Percentiles rank a stretch among this genome's conserved stretches.
phyloP scores from a whole-genome alignment of 257 asterid genomes.

The Datura wrightii region DNA sequence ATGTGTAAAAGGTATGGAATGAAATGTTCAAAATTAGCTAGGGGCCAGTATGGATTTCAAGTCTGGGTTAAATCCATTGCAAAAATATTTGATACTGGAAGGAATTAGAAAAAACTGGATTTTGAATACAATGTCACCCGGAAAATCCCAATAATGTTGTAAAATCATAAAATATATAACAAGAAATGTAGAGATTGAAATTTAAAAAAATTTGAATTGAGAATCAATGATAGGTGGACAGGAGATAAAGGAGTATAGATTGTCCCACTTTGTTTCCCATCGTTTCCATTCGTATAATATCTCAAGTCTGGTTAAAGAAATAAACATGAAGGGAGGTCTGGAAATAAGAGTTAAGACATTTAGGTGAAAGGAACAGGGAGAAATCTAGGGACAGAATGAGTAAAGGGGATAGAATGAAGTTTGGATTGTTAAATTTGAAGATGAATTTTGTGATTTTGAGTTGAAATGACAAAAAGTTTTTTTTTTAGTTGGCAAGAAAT shows the following conservation, averaged over 20 bases:
- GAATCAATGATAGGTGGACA: too few relatives aligned
- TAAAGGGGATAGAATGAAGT: neutral
- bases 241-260: neutral
- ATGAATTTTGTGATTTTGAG: neutral
- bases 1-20: neutral
- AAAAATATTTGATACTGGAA: neutral
- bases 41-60: neutral
- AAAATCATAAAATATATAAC: neutral
- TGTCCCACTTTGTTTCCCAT: neutral
- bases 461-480: neutral
- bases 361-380: neutral
- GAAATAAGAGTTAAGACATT: neutral
- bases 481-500: neutral
- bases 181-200: constrained; percentile 6
- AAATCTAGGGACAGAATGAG: neutral
- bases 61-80: neutral
- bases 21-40: neutral
- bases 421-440: neutral
- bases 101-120: neutral
- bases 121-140: neutral
- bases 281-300: neutral
- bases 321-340: neutral
- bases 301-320: neutral
- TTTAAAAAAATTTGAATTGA: neutral
- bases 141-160: neutral